These are phyloP conservation scores for Tetradesmus obliquus DNA, from an alignment of 139 green algal genomes.

Conservation along the genomic window DNA sequence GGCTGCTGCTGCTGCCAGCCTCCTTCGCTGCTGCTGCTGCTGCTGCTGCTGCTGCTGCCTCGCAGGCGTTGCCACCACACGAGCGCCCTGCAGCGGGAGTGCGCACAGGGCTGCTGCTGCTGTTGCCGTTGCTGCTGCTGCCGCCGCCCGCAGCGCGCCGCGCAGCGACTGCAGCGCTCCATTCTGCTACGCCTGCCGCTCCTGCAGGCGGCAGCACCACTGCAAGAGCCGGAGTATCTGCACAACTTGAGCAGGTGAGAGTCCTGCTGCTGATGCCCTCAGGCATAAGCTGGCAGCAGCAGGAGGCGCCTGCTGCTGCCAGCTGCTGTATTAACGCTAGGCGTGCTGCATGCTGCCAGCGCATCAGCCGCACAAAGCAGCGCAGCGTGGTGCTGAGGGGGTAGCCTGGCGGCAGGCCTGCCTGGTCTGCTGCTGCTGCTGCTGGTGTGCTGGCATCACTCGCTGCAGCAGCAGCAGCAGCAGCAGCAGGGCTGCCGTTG, in stretches of 20 bases:
- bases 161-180: background rate
- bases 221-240: background rate
- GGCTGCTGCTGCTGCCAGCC: background rate
- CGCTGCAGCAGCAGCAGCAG: background rate
- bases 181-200: background rate
- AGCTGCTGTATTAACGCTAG: background rate
- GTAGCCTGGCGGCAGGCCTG: background rate
- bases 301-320: background rate
- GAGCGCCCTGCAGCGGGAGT: background rate
- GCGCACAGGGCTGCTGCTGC: background rate
- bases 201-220: constrained; percentile 10
- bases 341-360: background rate
- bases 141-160: background rate
- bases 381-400: background rate
- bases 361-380: constrained; percentile 30
- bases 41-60: background rate
- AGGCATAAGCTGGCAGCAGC: background rate
- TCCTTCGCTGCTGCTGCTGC: too few relatives aligned
- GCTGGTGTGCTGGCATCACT: background rate
- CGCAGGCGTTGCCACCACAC: background rate
- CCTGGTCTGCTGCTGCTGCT: background rate
- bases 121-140: background rate
- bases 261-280: background rate
- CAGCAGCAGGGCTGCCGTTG: background rate
- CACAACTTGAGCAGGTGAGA: background rate